Base-by-base conservation (phyloP, 108 stramenopile genomes). In the Stephanodiscus triporus region DNA sequence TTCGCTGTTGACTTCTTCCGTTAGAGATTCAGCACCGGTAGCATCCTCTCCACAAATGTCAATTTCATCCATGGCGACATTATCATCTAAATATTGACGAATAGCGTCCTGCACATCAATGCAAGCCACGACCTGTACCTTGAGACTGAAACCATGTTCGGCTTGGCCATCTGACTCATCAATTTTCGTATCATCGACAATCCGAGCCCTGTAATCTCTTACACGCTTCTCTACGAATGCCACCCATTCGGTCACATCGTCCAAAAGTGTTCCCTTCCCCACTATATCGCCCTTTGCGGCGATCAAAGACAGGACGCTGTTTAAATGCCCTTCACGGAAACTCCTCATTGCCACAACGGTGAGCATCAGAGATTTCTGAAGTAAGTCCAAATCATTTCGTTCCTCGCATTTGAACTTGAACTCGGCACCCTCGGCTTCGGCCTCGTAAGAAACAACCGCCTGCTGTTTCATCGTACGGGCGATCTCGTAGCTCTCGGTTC, bases 371-470 rank as follows among this genome's bases (percentile, higher is more conserved):
- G 77, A 70, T 40, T 48, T 69, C 49, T 82, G 70, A 54, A 89
- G 66, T 45, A 83, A 69, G 13, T 83, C 73, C 84, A 79, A 85
- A 20, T 76, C 78, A 50, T 66, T 53, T 6, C 78, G 37, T 32
- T 90, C 85, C 47, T 87, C 80, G 22, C 73, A 47, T 66, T 84
- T 72, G 51, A 86, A 75, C 45, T 86, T 84, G 22, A 65, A 27
- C 26, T 81, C 45, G 20, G 81, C 60, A 9, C 42, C 50, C 30
- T 86, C 67, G 32, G 90, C 68, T 19, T 78, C 66, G 4, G 71
- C 27, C 60, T 54, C 56, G 66, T 91, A 91, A 0, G 83, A 34
- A 13, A 42, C 56, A 43, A 83, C 65, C 14, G 79, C 80, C 42
- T 78, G 60, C 8, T 66, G 40, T 20, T 86, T 87, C 16, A 51